Evolutionary conservation across 2,329 filamentous ascomycete species (phyloP), one percentile per base, ranked within the genome.

Genomic region (Fusarium tanahbumbuense): DNA sequence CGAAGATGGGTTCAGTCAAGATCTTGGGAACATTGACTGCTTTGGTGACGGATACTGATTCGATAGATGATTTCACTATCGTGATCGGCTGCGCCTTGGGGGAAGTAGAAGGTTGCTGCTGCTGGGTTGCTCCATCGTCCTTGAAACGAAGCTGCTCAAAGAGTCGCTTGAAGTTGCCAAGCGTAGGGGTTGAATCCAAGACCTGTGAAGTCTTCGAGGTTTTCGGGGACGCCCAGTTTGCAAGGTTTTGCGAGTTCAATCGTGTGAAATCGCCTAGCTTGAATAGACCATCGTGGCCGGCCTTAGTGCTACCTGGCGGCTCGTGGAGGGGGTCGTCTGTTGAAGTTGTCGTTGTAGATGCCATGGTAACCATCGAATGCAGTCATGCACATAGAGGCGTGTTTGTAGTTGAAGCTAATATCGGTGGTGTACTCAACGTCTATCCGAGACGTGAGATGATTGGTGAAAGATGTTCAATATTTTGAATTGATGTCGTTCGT

Each of bases 161-260:
- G 23, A 71, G 60, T 8, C 68, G 60, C 12, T 53, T 56, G 10
- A 71, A 71, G 41, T 72, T 71, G n/a, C 68, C 68, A 46, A 71
- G 68, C 16, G 50, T 55, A 5, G 45, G 52, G 18, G 47, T 47
- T 18, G 45, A 58, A n/a, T 46, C 41, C 3, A 37, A 37, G 42
- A 16, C 25, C 16, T 37, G 34, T 12, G 6, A 10, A 18, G 34
- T 37, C 20, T 44, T 34, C 3, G 40, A 8, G 16, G 32, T 23
- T 15, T 64, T 69, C 6, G 53, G 49, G 2, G 53, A 56, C 13
- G 64, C 60, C 68, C 68, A 71, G 11, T 40, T 25, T 12, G 53
- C 15, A 3, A 72, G 49, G 18, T 30, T 47, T 28, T 60, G 30
- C 13, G 68, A 48, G 25, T 32, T 50, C 15, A 71, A 18, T 47